These are phyloP conservation scores for Neofusicoccum kwambonambiense DNA, from an alignment of 2,329 filamentous ascomycete genomes.

Conservation along the genomic window DNA sequence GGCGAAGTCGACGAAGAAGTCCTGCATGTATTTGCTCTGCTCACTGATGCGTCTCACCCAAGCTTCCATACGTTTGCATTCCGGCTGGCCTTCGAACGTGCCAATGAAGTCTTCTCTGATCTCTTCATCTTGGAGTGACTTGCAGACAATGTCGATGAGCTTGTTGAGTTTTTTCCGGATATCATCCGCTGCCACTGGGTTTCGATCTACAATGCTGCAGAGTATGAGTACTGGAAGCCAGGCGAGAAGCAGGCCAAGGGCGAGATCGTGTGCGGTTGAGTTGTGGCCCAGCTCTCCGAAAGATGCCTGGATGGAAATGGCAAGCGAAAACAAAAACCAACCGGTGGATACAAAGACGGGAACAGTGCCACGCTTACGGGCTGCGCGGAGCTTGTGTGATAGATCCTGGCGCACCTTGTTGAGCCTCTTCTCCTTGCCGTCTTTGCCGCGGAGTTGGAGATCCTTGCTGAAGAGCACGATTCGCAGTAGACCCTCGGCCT, in stretches of 20 bases:
- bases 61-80: conserved; percentile 25
- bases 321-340: conserved; percentile 44
- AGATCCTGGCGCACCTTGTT: conserved; percentile 35
- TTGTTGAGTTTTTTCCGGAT: conserved; percentile 41
- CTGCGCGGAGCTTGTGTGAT: conserved; percentile 41
- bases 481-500: conserved; percentile 40
- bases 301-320: conserved; percentile 37
- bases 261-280: conserved; percentile 45
- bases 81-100: conserved; percentile 26
- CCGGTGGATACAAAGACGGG: conserved; percentile 43
- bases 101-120: conserved; percentile 31
- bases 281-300: conserved; percentile 40
- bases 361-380: conserved; percentile 42
- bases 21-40: conserved; percentile 24
- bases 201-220: conserved; percentile 47
- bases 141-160: conserved; percentile 38
- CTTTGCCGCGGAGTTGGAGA: conserved; percentile 29
- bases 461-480: conserved; percentile 43
- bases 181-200: conserved; percentile 43
- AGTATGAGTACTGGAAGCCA: conserved; percentile 49
- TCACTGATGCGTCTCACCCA: conserved; percentile 29
- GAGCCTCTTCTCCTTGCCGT: conserved; percentile 29
- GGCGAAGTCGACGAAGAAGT: conserved; percentile 43
- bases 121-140: conserved; percentile 30
- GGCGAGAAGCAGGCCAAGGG: conserved; percentile 44